Conservation (phyloP, 2,329 filamentous ascomycete species). For the Exserohilum rostratum region DNA sequence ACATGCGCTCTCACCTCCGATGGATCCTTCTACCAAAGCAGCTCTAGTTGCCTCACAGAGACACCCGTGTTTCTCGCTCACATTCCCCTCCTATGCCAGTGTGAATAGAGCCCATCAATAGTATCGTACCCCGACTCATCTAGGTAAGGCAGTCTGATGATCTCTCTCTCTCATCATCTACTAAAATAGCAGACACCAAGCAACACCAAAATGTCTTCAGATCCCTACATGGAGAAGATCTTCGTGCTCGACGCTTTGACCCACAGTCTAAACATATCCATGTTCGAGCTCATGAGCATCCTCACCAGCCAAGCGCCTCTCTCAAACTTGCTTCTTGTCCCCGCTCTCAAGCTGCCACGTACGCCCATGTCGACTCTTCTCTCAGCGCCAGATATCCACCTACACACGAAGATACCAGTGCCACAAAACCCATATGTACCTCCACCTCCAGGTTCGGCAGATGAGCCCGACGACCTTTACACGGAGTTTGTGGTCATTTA, state of each 20-base stretch:
- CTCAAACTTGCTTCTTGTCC: conserved; percentile 5
- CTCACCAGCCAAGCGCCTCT: conserved; percentile 8
- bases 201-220: background rate
- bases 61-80: background rate
- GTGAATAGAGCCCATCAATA: background rate
- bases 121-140: background rate
- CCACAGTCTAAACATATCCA: conserved; percentile 7
- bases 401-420: background rate
- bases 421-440: background rate
- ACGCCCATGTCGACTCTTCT: background rate
- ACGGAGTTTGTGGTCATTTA: background rate
- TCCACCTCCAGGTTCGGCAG: background rate
- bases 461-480: background rate
- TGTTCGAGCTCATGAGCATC: conserved; percentile 3
- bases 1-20: background rate
- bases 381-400: background rate
- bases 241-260: conserved; percentile 7
- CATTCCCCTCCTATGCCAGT: no score
- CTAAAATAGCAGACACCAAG: background rate
- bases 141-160: background rate
- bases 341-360: background rate
- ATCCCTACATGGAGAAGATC: background rate
- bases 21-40: background rate
- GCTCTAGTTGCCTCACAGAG: background rate
- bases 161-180: background rate